Evolutionary conservation across 1,284 basidiomycete species (phyloP), one percentile per base, ranked within the genome.

Genomic region (Sparassis latifolia): DNA sequence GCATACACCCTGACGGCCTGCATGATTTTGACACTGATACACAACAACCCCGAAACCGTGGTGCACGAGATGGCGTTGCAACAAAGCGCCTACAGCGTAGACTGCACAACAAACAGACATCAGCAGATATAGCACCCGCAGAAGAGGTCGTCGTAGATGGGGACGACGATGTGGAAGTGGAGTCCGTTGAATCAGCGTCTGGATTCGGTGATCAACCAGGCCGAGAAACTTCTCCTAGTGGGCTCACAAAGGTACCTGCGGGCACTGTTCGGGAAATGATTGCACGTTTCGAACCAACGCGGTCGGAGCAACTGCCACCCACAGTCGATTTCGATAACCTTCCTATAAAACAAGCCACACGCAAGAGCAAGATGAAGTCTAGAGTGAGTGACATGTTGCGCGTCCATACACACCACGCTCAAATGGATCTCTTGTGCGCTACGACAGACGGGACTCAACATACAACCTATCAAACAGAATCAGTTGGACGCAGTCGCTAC

Each of bases 401-500:
- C 35, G 35, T 9, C 35, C 35, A 7, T n/a, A 38, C 35, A 38
- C 35, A 38, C 9, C 20, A 20, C 20, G 20, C 20, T 20, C 20
- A 20, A 20, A 20, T 20, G 20, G 20, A 20, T 20, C 20, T 20
- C 20, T 20, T 20, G 20, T 20, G 20, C 20, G 20, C 20, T 20
- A 20, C 20, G 20, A 20, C 20, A 20, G 20, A 20, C 20, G 20
- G 20, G 20, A 20, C 20, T 20, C 20, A 20, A 20, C 20, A 20
- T 20, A 20, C 20, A 20, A 20, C 20, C 20, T 20, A 20, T 20
- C 20, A 20, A 20, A 20, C 20, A 20, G 20, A 20, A 20, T 20
- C 20, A 20, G 20, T 20, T 20, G 20, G 58, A 59, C 35, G 5
- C 42, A 7, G 10, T 40, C 7, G 49, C 52, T 5, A 58, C 52